Conservation (phyloP, 805 yeast genomes). For the Priceomyces melissophilus region DNA sequence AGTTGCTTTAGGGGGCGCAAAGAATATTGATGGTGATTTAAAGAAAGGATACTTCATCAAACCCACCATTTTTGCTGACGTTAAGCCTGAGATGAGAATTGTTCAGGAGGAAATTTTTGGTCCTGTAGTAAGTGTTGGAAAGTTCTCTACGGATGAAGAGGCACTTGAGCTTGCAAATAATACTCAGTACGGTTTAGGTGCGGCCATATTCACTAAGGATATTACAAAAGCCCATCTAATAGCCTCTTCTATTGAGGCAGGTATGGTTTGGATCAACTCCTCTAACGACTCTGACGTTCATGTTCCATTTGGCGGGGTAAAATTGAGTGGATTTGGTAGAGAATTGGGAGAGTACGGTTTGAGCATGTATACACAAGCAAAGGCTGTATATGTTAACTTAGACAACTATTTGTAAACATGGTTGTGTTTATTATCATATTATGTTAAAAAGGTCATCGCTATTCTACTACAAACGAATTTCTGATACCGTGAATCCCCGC, state of each 20-base stretch:
- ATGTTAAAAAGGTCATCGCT: too few relatives aligned
- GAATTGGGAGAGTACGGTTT: conserved; percentile 77
- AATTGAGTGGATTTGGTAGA: conserved; percentile 76
- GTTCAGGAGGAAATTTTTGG: conserved; percentile 85
- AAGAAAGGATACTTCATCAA: conserved; percentile 61
- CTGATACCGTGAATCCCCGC: too few relatives aligned
- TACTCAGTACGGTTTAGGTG: conserved; percentile 76
- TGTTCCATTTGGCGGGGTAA: conserved; percentile 77
- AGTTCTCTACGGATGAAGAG: conserved; percentile 65
- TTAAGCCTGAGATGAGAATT: conserved; percentile 59
- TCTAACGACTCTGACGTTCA: conserved; percentile 42
- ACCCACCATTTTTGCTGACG: conserved; percentile 77
- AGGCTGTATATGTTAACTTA: conserved; percentile 74
- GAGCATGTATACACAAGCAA: conserved; percentile 66
- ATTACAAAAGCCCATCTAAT: conserved; percentile 61
- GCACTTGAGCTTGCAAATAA: conserved; percentile 68
- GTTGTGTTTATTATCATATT: too few relatives aligned
- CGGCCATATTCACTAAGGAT: conserved; percentile 72
- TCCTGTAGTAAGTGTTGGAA: conserved; percentile 71
- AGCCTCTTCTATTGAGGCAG: conserved; percentile 48
- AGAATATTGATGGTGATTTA: conserved; percentile 36
- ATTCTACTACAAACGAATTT: too few relatives aligned
- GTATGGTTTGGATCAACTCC: conserved; percentile 46
- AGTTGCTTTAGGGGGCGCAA: conserved; percentile 40
- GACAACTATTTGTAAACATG: conserved; percentile 34